Evolutionary conservation across 768 basidiomycete genomes (phyloP), one percentile per base, ranked within the genome.

Genomic region (Strobilomyces echinocephalus): DNA sequence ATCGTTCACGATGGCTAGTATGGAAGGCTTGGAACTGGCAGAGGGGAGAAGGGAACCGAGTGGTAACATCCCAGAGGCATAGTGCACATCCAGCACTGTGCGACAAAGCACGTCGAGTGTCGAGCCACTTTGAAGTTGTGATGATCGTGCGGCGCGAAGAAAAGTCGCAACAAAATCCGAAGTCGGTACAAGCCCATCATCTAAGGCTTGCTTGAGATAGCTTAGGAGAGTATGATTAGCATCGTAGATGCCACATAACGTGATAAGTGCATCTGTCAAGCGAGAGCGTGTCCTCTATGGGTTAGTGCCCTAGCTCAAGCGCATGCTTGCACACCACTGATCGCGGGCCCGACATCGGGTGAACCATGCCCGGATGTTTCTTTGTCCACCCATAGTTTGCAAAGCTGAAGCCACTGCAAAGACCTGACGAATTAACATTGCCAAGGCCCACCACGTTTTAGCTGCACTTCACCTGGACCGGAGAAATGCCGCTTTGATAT

Each of bases 81-180:
- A 83, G 65, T 87, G 84, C 2, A 73, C 75, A 51, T 87, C 82
- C 46, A 89, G 72, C 5, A 80, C 82, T 24, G 83, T 73, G 39
- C 79, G 79, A 65, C 86, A 88, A 10, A 91, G 79, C 60, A 79
- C 79, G 62, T 88, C 81, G 31, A 91, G 73, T 3, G 87, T 90
- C 0, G 83, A 78, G 7, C 79, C 73, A 39, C 80, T 75, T 61
- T 85, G 85, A 28, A 88, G 63, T 43, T 84, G 80, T 15, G 81
- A 73, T 4, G 86, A 85, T 28, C 80, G 79, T 54, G 81, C 82
- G 5, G 83, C 86, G 8, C 79, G 79, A 18, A 90, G 78, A 53
- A 90, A 82, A 3, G 83, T 83, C 5, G 82, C 66, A 8, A 88
- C 77, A 60, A 85, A 88, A 14, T 74, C 76, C 10, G 80, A 66